A percentile compares a stretch with the other conserved stretches of the same genome.
Conservation (phyloP, 805 yeast species). For the Brettanomyces custersianus region DNA sequence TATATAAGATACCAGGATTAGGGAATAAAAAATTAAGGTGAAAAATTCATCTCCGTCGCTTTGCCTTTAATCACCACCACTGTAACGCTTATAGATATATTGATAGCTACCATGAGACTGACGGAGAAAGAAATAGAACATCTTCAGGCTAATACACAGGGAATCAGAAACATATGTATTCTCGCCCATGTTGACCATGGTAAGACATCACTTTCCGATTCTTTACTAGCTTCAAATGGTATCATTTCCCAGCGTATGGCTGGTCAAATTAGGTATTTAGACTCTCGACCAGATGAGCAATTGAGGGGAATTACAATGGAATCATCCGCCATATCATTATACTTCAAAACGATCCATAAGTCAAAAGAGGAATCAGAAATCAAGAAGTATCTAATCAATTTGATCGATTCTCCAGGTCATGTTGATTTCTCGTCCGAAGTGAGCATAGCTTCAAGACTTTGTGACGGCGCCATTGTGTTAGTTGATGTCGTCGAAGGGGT, state of each 20-base stretch:
- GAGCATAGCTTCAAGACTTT: slow-evolving; percentile 87
- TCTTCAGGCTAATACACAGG: slow-evolving; percentile 60
- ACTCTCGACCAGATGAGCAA: slow-evolving; percentile 94
- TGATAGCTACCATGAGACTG: slow-evolving; percentile 1
- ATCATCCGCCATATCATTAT: slow-evolving; percentile 89
- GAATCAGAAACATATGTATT: slow-evolving; percentile 85
- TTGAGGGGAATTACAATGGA: slow-evolving; percentile 97
- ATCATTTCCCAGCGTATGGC: slow-evolving; percentile 92
- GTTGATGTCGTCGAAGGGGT: slow-evolving; percentile 99
- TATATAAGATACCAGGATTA: too few relatives aligned
- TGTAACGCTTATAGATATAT: background rate
- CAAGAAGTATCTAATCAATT: slow-evolving; percentile 76
- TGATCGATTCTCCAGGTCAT: slow-evolving; percentile 99
- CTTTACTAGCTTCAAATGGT: slow-evolving; percentile 89
- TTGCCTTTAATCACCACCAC: background rate
- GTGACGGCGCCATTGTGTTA: slow-evolving; percentile 93
- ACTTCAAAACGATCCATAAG: slow-evolving; percentile 55
- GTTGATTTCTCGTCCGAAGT: slow-evolving; percentile 96
- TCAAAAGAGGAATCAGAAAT: slow-evolving; percentile 23
- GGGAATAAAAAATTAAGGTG: too few relatives aligned
- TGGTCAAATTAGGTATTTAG: slow-evolving; percentile 88
- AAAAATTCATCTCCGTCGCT: background rate
- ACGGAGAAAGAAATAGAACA: slow-evolving; percentile 33
- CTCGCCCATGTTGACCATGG: slow-evolving; percentile 99
- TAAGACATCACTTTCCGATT: slow-evolving; percentile 89